Base-by-base conservation (phyloP, 2,329 filamentous ascomycete species). In the Colletotrichum nymphaeae region DNA sequence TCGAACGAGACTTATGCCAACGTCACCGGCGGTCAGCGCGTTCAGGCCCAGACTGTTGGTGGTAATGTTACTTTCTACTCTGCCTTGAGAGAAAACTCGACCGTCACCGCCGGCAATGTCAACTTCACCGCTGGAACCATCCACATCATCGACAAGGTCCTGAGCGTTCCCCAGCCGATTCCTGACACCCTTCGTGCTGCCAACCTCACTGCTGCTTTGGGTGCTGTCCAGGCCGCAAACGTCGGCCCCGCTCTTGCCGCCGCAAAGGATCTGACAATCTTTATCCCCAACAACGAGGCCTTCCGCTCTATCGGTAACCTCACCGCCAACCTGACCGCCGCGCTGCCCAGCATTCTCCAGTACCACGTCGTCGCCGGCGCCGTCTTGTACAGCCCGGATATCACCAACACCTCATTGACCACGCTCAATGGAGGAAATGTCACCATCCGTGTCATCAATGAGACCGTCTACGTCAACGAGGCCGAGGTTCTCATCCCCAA, bases 361-460 rank as follows among this genome's bases (percentile, higher is more conserved):
- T 94, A 94, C 81, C 92, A 94, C 79, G 86, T 93, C 64, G 81
- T 94, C 57, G 84, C 85, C 58, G 87, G 86, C 58, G 84, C 84
- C 9, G 85, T 91, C 1, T 83, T 83, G 67, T 93, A 92, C 81
- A 88, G 86, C 62, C 79, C 80, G 4, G 28, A 63, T 12, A 60
- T 76, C 26, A 58, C 56, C 26, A 76, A 76, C 26, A 68, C 72
- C 5, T 73, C 74, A 1, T 0, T 76, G 22, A 80, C 72, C 74
- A 77, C 58, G 68, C n/a, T 69, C 46, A 59, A 75, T 68, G 37
- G 66, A 74, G 69, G 72, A 9, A 81, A 83, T 53, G 68, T 75
- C 0, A 80, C 77, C 6, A 53, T 80, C 55, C 62, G 57, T 16
- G 83, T 84, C 4, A 78, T 87, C 5, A 83, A 90, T 74, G 87